Base-by-base conservation (phyloP, 139 green algal species). In the Medakamo hakoo region DNA sequence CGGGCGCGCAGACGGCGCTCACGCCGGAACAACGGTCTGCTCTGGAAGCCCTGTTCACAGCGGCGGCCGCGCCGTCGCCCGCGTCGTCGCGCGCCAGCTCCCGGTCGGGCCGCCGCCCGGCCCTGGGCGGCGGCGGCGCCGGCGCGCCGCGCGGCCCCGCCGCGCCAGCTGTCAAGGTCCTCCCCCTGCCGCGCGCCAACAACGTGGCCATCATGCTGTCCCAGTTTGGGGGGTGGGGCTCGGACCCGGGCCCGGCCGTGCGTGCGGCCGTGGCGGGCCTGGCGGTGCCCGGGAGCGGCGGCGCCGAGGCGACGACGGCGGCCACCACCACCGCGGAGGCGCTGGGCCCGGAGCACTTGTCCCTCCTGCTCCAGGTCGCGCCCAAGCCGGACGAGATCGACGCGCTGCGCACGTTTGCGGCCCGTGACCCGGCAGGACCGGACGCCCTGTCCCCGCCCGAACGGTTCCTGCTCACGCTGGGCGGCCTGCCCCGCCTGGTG, bases 171-270 rank as follows among this genome's bases (percentile, higher is more conserved):
- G 57, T 82, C 21, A 64, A 71, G 28, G 31, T 88, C 18, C 65
- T 88, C 9, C 65, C 62, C 0, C 55, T 88, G 22, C 52, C 78
- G 4, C 66, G 82, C 0, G 82, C 82, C 65, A 88, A 88, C 76
- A 88, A 88, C 64, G 68, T 88, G 28, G 70, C 78, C 55, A 90
- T 88, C 70, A 88, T 88, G 78, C 73, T 89, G 20, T 88, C 72
- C 21, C 80, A 86, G 66, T 79, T 83, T 49, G n/a, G n/a, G 56
- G 20, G 23, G 26, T 21, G 1, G 3, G 66, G n/a, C 9, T 28
- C 25, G 16, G 27, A 23, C 24, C 60, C 67, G 61, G 73, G 73
- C 52, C 20, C 55, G 2, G 22, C 16, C 0, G 73, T 77, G 31
- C 22, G 20, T 14, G 55, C 49, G 1, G 20, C 49, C 1, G 30